These are phyloP conservation scores for Aspergillus neotritici DNA, from an alignment of 2,329 filamentous ascomycete species.

Conservation along the genomic window DNA sequence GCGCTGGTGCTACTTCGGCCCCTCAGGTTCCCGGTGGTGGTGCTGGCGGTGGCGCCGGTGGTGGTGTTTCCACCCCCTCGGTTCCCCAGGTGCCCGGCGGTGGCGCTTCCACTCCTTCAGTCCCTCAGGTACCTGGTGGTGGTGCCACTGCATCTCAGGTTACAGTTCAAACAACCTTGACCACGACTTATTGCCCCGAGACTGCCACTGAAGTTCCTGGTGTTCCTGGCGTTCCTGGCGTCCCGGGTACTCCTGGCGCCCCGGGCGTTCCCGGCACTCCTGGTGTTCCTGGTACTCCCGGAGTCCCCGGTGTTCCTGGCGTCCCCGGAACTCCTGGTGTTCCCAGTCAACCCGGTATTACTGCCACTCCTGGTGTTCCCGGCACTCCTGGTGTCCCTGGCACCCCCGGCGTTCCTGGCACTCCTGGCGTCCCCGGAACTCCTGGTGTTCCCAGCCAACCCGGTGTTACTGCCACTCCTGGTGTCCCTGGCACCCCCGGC, in stretches of 20 bases:
- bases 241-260: conserved; percentile 2
- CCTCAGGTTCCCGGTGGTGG: conserved; percentile 4
- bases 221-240: conserved; percentile 2
- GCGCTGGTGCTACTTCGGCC: conserved; percentile 1
- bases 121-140: neutral
- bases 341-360: no score
- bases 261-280: conserved; percentile 6
- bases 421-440: conserved; percentile 3
- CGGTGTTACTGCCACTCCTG: conserved; percentile 5
- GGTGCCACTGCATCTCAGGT: conserved; percentile 4
- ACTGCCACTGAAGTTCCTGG: conserved; percentile 8
- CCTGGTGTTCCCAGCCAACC: conserved; percentile 4
- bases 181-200: conserved; percentile 15
- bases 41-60: no score
- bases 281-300: neutral
- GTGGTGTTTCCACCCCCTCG: no score
- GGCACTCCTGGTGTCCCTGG: no score
- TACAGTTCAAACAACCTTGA: conserved; percentile 16
- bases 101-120: conserved; percentile 6
- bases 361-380: no score
- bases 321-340: no score
- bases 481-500: neutral
- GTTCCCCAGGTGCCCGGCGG: conserved; percentile 7
- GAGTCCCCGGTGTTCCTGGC: neutral
- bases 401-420: neutral